These are phyloP conservation scores for Spencermartinsiella europaea DNA, from an alignment of 805 yeast genomes.

Conservation along the genomic window DNA sequence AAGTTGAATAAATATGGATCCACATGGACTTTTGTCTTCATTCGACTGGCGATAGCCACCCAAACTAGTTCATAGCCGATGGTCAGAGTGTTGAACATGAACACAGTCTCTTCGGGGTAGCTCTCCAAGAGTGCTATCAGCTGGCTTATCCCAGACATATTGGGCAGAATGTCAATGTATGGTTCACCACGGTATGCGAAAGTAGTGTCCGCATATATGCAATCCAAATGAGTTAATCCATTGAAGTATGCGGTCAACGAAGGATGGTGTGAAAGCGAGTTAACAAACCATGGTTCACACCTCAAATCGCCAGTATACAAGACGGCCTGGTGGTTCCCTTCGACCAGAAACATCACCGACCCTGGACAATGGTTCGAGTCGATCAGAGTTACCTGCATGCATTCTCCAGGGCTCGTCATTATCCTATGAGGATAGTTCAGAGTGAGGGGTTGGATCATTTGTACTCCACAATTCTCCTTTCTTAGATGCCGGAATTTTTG, in stretches of 20 bases:
- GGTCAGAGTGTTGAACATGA: conserved; percentile 38
- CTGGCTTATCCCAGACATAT: conserved; percentile 38
- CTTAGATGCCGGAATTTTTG: conserved; percentile 12
- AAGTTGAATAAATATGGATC: conserved; percentile 26
- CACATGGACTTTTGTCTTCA: conserved; percentile 30
- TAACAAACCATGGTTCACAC: conserved; percentile 51
- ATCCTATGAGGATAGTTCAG: conserved; percentile 22
- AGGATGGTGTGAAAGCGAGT: conserved; percentile 36
- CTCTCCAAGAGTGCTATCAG: conserved; percentile 33
- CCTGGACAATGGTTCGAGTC: conserved; percentile 60
- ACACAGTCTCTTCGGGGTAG: conserved; percentile 42
- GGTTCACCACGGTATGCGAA: conserved; percentile 48
- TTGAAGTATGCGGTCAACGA: conserved; percentile 40
- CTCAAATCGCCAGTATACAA: conserved; percentile 54
- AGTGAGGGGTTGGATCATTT: conserved; percentile 13
- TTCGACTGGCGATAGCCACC: conserved; percentile 33
- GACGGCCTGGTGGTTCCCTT: conserved; percentile 33
- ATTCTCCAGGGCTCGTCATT: conserved; percentile 13
- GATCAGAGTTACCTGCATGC: conserved; percentile 38
- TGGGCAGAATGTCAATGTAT: conserved; percentile 40
- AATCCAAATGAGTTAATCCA: conserved; percentile 32
- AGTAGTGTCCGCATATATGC: conserved; percentile 52
- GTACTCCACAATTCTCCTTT: conserved; percentile 9
- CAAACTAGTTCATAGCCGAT: conserved; percentile 55
- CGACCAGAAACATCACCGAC: conserved; percentile 48